Evolutionary conservation across 2,329 filamentous ascomycete genomes (phyloP).

Genomic region (Tolypocladium tundrense): DNA sequence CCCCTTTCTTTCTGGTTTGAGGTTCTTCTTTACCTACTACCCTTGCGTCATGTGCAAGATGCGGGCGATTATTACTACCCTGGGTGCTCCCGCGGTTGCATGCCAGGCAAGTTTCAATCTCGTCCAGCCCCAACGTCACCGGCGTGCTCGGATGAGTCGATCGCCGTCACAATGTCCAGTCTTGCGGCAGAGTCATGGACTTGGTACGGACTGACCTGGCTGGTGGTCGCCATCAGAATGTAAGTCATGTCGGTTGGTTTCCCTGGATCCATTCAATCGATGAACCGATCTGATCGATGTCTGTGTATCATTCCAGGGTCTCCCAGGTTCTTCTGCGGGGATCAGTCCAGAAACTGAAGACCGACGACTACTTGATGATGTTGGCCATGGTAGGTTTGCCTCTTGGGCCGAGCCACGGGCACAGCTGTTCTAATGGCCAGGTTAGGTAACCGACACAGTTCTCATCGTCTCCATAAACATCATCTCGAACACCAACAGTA

Average conservation of each 20-base stretch:
- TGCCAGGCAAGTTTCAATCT: background rate
- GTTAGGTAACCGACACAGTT: constrained; percentile 37
- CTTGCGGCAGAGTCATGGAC: constrained; percentile 30
- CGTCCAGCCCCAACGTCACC: background rate
- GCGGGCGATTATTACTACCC: background rate
- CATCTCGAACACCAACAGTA: constrained; percentile 43
- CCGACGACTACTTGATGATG: constrained; percentile 47
- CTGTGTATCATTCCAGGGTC: constrained; percentile 11
- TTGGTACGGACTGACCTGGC: constrained; percentile 31
- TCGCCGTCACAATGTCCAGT: constrained; percentile 14
- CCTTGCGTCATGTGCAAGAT: background rate
- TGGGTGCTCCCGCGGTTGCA: background rate
- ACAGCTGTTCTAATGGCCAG: background rate
- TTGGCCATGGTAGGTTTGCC: constrained; percentile 33
- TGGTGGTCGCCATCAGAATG: constrained; percentile 29
- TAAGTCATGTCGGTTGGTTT: constrained; percentile 13
- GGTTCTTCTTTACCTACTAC: background rate
- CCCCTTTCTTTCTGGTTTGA: background rate
- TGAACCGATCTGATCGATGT: background rate
- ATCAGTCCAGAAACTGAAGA: constrained; percentile 38
- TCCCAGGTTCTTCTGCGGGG: constrained; percentile 29
- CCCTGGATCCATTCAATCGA: background rate
- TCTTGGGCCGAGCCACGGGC: background rate
- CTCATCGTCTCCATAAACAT: constrained; percentile 46
- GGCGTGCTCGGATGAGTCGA: background rate